These are phyloP conservation scores for Sordariomycetes sp. DNA, from an alignment of 2,329 filamentous ascomycete genomes.

Conservation along the genomic window DNA sequence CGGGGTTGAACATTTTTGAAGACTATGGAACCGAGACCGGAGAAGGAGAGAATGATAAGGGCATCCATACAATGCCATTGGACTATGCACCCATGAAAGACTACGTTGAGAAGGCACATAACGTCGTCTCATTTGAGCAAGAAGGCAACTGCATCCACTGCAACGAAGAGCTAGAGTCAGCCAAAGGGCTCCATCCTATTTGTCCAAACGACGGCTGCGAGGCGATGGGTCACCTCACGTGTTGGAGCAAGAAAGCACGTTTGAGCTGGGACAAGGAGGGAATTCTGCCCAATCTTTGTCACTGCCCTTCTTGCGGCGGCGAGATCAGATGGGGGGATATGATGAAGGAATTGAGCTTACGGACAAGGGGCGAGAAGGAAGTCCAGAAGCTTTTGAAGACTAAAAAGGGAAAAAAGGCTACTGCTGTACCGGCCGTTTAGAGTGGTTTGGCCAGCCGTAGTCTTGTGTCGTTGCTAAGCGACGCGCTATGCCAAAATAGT, in stretches of 20 bases:
- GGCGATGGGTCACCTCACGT: slow-evolving; percentile 49
- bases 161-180: slow-evolving; percentile 30
- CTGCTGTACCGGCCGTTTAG: too few species aligned
- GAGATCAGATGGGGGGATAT: slow-evolving; percentile 64
- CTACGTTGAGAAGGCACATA: slow-evolving; percentile 46
- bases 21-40: slow-evolving; percentile 43
- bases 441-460: too few species aligned
- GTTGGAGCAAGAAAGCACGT: slow-evolving; percentile 41
- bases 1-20: slow-evolving; percentile 42
- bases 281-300: slow-evolving; percentile 59
- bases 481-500: too few species aligned
- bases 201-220: slow-evolving; percentile 46
- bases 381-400: slow-evolving; percentile 59
- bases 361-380: slow-evolving; percentile 61
- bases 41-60: slow-evolving; percentile 17
- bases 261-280: slow-evolving; percentile 20
- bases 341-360: slow-evolving; percentile 73
- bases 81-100: slow-evolving; percentile 43
- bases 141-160: slow-evolving; percentile 49
- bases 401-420: slow-evolving; percentile 20
- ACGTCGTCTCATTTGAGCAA: slow-evolving; percentile 45
- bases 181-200: slow-evolving; percentile 44
- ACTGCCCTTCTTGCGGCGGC: slow-evolving; percentile 61
- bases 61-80: slow-evolving; percentile 45
- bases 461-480: too few species aligned